Conservation (phyloP, 129 eudicot genomes). For the Artemisia annua region DNA sequence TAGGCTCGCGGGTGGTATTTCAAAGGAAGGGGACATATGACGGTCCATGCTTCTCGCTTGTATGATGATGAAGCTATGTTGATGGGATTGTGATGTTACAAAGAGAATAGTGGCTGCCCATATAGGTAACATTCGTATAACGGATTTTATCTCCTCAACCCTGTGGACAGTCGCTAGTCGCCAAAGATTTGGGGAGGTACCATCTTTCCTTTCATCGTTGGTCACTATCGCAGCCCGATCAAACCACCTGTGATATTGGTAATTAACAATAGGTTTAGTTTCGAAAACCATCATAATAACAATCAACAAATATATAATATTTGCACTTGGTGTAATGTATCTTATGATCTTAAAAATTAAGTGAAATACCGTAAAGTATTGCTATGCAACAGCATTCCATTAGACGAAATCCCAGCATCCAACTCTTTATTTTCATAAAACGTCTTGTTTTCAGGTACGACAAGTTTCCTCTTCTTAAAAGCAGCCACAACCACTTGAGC, state of each 20-base stretch:
- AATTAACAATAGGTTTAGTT: conserved; percentile 10
- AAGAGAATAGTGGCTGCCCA: conserved; percentile 76
- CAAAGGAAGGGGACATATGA: conserved; percentile 68
- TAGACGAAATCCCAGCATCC: conserved; percentile 60
- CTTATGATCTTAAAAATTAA: not conserved
- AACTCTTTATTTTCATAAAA: conserved; percentile 57
- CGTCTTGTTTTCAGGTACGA: conserved; percentile 35
- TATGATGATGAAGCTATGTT: conserved; percentile 60
- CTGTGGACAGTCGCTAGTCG: conserved; percentile 80
- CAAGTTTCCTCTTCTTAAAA: conserved; percentile 57
- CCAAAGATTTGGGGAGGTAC: conserved; percentile 70
- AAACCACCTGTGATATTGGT: conserved; percentile 58
- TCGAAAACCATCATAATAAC: not conserved
- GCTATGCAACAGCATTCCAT: conserved; percentile 75
- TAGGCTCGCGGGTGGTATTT: conserved; percentile 84
- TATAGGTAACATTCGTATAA: conserved; percentile 71
- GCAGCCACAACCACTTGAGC: conserved; percentile 79
- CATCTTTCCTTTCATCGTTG: conserved; percentile 45
- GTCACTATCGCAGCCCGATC: conserved; percentile 79
- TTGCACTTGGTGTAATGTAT: not conserved
- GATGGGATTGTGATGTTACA: conserved; percentile 65
- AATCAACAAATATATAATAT: not conserved
- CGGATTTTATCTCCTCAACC: conserved; percentile 80
- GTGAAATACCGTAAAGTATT: conserved; percentile 54
- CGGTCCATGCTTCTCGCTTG: conserved; percentile 98